These are phyloP conservation scores for Scutellaria baicalensis DNA, from an alignment of 257 asterid genomes.

Conservation along the genomic window DNA sequence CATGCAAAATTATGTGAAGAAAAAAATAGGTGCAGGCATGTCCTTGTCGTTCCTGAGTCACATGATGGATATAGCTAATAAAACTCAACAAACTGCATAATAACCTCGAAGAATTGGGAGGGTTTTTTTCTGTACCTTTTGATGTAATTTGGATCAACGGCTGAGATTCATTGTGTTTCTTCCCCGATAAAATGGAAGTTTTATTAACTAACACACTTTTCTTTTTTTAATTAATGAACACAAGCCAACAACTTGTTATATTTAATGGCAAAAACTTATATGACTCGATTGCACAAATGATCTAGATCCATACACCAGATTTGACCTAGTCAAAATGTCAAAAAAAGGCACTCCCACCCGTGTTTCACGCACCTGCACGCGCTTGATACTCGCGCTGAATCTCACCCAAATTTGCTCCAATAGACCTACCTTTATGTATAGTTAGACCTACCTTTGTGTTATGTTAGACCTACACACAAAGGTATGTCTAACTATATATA, in stretches of 20 bases:
- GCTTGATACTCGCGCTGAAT: too few species aligned
- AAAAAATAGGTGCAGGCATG: background rate
- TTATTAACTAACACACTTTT: background rate
- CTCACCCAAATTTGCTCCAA: too few species aligned
- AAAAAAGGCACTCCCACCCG: too few species aligned
- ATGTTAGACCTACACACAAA: too few species aligned
- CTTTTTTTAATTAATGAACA: background rate
- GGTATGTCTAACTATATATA: too few species aligned
- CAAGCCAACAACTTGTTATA: background rate
- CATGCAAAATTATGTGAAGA: background rate
- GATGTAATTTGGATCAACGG: constrained; percentile 5
- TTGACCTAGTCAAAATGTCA: too few species aligned
- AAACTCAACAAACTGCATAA: constrained; percentile 10
- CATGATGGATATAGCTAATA: constrained; percentile 10
- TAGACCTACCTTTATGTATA: too few species aligned
- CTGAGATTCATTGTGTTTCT: constrained; percentile 1
- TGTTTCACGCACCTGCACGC: too few species aligned
- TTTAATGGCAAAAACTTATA: too few species aligned
- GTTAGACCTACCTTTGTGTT: too few species aligned
- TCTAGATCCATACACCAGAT: too few species aligned
- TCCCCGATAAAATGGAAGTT: constrained; percentile 26
- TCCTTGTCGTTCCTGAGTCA: constrained; percentile 12
- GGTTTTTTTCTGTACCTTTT: background rate
- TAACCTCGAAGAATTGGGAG: constrained; percentile 5
- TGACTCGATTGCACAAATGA: too few species aligned